These are phyloP conservation scores for Aureoboletus auriporus DNA, from an alignment of 768 basidiomycete species.

Conservation along the genomic window DNA sequence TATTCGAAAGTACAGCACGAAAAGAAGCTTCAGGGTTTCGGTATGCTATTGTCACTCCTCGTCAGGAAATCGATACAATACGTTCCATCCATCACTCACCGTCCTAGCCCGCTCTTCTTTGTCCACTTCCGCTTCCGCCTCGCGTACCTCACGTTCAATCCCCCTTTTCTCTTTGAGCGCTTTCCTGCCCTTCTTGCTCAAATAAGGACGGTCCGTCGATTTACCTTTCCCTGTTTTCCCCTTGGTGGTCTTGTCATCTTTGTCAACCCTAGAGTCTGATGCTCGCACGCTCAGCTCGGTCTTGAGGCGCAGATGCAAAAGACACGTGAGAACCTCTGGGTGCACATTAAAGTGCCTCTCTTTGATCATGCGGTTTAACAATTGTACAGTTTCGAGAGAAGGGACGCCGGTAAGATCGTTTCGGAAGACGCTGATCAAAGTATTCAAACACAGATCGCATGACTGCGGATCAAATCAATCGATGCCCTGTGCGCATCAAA, in stretches of 20 bases:
- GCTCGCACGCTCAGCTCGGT: conserved; percentile 80
- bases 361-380: conserved; percentile 94
- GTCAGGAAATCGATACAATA: conserved; percentile 14
- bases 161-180: conserved; percentile 82
- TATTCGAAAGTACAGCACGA: conserved; percentile 95
- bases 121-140: conserved; percentile 92
- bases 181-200: conserved; percentile 92
- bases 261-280: conserved; percentile 65
- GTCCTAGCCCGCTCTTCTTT: conserved; percentile 80
- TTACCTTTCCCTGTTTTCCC: conserved; percentile 50
- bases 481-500: background rate
- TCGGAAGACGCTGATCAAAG: conserved; percentile 78
- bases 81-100: conserved; percentile 45
- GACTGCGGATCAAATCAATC: conserved; percentile 44
- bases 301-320: conserved; percentile 82
- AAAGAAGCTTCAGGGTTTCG: conserved; percentile 95
- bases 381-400: conserved; percentile 85
- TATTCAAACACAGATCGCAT: conserved; percentile 80
- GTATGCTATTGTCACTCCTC: conserved; percentile 66
- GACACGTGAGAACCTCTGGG: conserved; percentile 80
- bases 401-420: conserved; percentile 75
- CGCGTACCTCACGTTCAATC: conserved; percentile 87
- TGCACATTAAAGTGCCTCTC: conserved; percentile 88
- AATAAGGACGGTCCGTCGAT: conserved; percentile 59
- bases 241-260: conserved; percentile 40